Base-by-base conservation (phyloP, 2,329 filamentous ascomycete species). In the Cladosporium sp. region DNA sequence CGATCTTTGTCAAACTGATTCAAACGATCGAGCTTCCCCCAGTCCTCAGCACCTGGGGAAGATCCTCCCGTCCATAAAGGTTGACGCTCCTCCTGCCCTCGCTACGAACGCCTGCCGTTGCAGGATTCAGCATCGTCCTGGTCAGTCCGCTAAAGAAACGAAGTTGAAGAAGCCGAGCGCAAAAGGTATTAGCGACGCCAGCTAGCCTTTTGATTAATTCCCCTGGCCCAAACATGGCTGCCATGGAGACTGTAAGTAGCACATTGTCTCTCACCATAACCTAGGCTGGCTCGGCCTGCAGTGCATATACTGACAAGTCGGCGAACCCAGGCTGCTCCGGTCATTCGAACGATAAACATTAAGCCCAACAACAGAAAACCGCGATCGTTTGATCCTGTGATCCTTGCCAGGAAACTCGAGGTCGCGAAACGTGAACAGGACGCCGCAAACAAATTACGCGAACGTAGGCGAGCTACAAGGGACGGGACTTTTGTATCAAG, bases 371-470 rank as follows among this genome's bases (percentile, higher is more conserved):
- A 31, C 35, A n/a, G 31, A 18, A 14, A 33, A 46, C 21, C 44
- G 10, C 35, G 50, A 44, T 56, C 61, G 18, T 14, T 66, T 37
- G 64, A 66, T 21, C 58, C 64, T 21, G 50, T 46, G 28, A 10
- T 56, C 4, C 64, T 66, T 5, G 44, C 21, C 16, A 28, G 23
- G 35, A 66, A 66, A n/a, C 58, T 66, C n/a, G 64, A 66, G 33
- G 57, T 35, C 37, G 64, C 59, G 11, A 61, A 52, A 23, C 33
- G 37, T 23, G 64, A 66, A n/a, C 64, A 49, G 14, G 64, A 66
- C 3, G 35, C 29, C 1, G 29, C 62, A 2, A 11, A 11, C 14
- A 65, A 23, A 35, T 14, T 33, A 14, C 33, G 12, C 5, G 31
- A 60, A 35, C 53, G 63, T 35, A 50, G 59, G n/a, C 50, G 35